Conservation (phyloP, 148 eudicot species). For the Pharnaceum exiguum region DNA sequence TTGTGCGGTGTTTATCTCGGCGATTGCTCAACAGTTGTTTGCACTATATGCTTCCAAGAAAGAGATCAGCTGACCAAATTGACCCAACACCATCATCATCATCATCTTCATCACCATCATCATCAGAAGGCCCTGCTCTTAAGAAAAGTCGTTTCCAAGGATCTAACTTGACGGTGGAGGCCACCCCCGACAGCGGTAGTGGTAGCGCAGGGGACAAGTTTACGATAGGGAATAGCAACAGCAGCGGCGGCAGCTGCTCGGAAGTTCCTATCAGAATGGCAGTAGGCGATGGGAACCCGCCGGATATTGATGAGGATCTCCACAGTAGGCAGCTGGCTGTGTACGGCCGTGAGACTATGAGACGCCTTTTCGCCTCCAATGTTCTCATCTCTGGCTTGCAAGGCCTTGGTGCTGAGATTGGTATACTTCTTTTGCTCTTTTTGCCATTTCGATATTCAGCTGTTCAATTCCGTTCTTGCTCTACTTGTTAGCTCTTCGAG, state of each 20-base stretch:
- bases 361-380: slow-evolving; percentile 64
- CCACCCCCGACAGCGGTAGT: slow-evolving; percentile 1
- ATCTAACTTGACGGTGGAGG: slow-evolving; percentile 11
- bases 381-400: slow-evolving; percentile 79
- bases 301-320: slow-evolving; percentile 86
- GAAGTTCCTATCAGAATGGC: slow-evolving; percentile 34
- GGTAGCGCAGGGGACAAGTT: too few relatives aligned
- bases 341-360: slow-evolving; percentile 84
- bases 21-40: slow-evolving; percentile 53
- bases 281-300: slow-evolving; percentile 28
- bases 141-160: slow-evolving; percentile 48
- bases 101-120: slow-evolving; percentile 11
- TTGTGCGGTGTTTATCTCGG: too few relatives aligned
- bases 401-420: slow-evolving; percentile 90
- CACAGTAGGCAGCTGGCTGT: slow-evolving; percentile 91
- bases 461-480: background rate
- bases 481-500: background rate
- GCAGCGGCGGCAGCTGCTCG: background rate
- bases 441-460: too few relatives aligned
- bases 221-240: background rate
- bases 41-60: slow-evolving; percentile 84
- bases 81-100: slow-evolving; percentile 24
- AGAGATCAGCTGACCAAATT: slow-evolving; percentile 51
- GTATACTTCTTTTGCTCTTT: slow-evolving; percentile 23
- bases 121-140: slow-evolving; percentile 5